Evolutionary conservation across 176 grass and related monocot species (phyloP), one percentile per base, ranked within the genome.

Genomic region (Neostapfia colusana): DNA sequence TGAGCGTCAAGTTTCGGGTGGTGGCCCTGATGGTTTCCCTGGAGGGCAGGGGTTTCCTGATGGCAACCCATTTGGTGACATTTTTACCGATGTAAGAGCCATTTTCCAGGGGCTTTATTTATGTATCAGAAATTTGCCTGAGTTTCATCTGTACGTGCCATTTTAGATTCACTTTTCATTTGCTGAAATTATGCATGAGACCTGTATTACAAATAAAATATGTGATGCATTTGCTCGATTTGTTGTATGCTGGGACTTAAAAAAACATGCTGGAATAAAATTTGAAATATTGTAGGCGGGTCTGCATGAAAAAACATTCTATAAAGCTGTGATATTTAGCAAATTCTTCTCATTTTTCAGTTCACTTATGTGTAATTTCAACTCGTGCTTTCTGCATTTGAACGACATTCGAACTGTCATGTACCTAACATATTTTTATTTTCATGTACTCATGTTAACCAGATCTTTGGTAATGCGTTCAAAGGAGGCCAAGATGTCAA

Each of bases 401-500:
- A 24, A 54, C 55, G 41, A 70, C 62, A 31, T 46, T 26, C 60
- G 4, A 64, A 85, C 39, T 69, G 61, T 25, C 7, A 42, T n/a
- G 38, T 24, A 76, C 49, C 74, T 87, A 10, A 83, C 78, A 72
- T 67, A 61, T 55, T 73, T 74, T 49, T 23, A 36, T 60, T 82
- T 86, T 64, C 78, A 58, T 58, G 21, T 58, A 58, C 23, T 58
- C 9, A 82, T 76, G 64, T 68, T 15, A 73, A 90, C 44, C 89
- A 98, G 95, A 85, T 90, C n/a, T 92, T 98, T 85, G 92, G 70
- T 25, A 84, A 74, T 75, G 79, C 72, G 8, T 92, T 86, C 64
- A 74, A 54, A 92, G 89, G 95, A 74, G 95, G 91, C 34, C 89
- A 82, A 90, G 95, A 98, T 90, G 91, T 98, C 81, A 84, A 98